These are phyloP conservation scores for Penicillium sp. DNA, from an alignment of 2,329 filamentous ascomycete species.

Conservation along the genomic window DNA sequence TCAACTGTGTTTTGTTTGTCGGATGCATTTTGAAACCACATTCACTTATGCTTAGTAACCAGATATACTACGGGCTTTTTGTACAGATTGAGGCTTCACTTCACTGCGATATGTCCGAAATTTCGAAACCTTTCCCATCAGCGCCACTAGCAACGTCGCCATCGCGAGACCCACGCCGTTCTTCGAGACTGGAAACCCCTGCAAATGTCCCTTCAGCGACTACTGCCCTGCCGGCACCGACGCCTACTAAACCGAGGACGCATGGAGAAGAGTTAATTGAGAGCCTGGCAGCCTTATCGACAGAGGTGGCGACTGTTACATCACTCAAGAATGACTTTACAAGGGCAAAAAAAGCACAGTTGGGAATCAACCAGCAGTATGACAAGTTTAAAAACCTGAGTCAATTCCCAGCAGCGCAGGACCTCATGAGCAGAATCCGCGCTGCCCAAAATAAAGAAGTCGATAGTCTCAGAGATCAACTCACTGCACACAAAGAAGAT, in stretches of 20 bases:
- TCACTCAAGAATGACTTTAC: constrained; percentile 7
- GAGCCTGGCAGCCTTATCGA: constrained; percentile 2
- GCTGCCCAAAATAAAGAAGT: constrained; percentile 7
- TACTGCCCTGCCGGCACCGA: background rate
- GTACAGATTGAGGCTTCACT: background rate
- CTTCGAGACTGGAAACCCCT: constrained; percentile 3
- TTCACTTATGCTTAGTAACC: background rate
- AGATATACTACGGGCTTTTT: background rate
- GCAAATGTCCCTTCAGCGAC: background rate
- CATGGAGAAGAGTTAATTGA: constrained; percentile 11
- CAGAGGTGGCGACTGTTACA: background rate
- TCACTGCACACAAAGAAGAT: background rate
- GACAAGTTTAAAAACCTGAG: constrained; percentile 12
- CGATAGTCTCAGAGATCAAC: constrained; percentile 3
- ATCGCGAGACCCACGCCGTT: constrained; percentile 8
- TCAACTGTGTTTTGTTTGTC: background rate
- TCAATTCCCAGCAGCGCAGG: constrained; percentile 14
- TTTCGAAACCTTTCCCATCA: background rate
- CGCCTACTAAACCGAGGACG: background rate
- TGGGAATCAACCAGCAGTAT: constrained; percentile 3
- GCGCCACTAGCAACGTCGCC: background rate
- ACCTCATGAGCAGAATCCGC: constrained; percentile 5
- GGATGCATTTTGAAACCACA: background rate
- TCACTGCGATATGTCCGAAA: constrained; percentile 1
- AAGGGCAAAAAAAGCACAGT: constrained; percentile 10